These are phyloP conservation scores for Ophiostoma ulmi DNA, from an alignment of 2,329 filamentous ascomycete genomes.

Conservation along the genomic window DNA sequence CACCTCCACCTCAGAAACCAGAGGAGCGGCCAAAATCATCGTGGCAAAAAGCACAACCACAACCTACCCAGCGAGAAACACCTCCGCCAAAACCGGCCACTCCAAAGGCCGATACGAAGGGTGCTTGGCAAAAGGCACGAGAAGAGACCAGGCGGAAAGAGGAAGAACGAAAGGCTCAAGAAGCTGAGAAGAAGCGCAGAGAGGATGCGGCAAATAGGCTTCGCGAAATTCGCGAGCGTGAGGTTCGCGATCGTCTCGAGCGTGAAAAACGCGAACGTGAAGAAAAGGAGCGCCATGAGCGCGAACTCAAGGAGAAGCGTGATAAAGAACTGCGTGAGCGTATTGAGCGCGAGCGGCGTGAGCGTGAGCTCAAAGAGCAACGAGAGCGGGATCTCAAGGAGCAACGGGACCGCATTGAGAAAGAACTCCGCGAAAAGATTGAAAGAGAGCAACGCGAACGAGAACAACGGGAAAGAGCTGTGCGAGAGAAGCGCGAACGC, in stretches of 20 bases:
- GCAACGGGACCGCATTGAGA: slow-evolving; percentile 40
- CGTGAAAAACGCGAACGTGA: slow-evolving; percentile 29
- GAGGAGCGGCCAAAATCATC: slow-evolving; percentile 30
- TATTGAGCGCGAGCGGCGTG: slow-evolving; percentile 31
- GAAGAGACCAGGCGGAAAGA: slow-evolving; percentile 61
- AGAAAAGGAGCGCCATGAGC: slow-evolving; percentile 32
- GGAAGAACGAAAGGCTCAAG: slow-evolving; percentile 57
- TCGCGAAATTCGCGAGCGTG: slow-evolving; percentile 29
- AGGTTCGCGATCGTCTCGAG: slow-evolving; percentile 37
- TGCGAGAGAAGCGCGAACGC: slow-evolving; percentile 30
- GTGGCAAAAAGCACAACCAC: slow-evolving; percentile 26
- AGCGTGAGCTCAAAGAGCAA: slow-evolving; percentile 31
- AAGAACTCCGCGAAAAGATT: slow-evolving; percentile 30
- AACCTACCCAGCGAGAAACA: slow-evolving; percentile 25
- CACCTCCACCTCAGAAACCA: slow-evolving; percentile 6
- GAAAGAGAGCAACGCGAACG: slow-evolving; percentile 33
- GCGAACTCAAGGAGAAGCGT: slow-evolving; percentile 9
- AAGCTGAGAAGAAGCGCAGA: slow-evolving; percentile 56
- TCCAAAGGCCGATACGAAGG: slow-evolving; percentile 39
- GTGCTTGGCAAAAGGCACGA: slow-evolving; percentile 62
- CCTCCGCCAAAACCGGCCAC: slow-evolving; percentile 24
- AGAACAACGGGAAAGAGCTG: slow-evolving; percentile 33
- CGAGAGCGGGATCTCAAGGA: slow-evolving; percentile 27
- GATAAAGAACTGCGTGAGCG: slow-evolving; percentile 31
- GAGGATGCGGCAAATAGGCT: slow-evolving; percentile 50